phyloP scores from a whole-genome alignment of 2,329 filamentous ascomycete species.

The Hypoxylon sp. region DNA sequence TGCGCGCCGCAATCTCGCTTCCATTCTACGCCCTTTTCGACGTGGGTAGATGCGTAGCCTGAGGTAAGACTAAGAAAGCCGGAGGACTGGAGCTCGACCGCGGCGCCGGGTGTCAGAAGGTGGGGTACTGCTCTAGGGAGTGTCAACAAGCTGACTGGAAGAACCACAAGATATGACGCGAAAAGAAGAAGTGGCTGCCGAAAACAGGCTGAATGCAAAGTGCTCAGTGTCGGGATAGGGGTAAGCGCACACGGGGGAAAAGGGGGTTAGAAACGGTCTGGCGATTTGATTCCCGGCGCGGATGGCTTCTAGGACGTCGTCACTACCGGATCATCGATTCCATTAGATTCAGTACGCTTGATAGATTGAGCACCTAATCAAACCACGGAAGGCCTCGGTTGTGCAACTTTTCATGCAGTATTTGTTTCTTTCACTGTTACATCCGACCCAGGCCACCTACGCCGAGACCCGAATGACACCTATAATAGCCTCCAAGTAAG shows the following conservation, averaged over 20 bases:
- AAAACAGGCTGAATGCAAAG: background rate
- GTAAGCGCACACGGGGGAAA: background rate
- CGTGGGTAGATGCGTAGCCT: background rate
- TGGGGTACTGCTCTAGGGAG: background rate
- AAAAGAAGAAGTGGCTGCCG: background rate
- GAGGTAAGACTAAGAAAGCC: background rate
- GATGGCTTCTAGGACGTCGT: background rate
- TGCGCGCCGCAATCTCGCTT: background rate
- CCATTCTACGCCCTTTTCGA: background rate
- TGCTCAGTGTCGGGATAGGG: background rate
- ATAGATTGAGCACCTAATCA: background rate
- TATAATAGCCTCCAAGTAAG: background rate
- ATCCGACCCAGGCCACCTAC: background rate
- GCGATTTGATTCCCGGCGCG: background rate
- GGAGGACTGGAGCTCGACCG: background rate
- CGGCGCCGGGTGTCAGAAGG: background rate
- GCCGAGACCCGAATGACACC: conserved; percentile 1
- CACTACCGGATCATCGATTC: background rate
- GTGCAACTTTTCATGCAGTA: background rate
- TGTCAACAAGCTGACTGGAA: background rate
- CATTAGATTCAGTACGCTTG: background rate
- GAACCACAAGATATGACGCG: background rate
- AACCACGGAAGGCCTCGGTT: background rate
- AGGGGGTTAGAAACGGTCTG: background rate
- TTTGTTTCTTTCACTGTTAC: background rate